Conservation (phyloP, 2,329 filamentous ascomycete genomes). For the Fusarium tupiense region DNA sequence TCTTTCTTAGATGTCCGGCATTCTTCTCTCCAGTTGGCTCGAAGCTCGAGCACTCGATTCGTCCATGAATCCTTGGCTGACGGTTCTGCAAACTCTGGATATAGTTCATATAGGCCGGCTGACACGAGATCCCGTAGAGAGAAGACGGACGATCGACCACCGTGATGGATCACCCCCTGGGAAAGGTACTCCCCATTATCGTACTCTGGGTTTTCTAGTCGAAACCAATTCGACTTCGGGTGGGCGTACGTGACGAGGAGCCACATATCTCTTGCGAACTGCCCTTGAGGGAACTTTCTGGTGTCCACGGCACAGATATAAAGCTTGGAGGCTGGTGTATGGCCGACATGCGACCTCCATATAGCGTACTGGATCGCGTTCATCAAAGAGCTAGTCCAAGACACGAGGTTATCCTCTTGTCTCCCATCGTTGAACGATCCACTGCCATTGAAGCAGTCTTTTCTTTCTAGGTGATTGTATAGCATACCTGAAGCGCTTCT, state of each 20-base stretch:
- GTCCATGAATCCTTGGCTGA: not conserved
- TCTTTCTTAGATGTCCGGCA: too few species aligned
- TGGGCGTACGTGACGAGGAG: rapidly evolving
- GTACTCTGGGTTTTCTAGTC: rapidly evolving
- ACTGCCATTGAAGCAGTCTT: rapidly evolving
- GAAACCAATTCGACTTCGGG: rapidly evolving
- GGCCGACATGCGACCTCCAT: not conserved
- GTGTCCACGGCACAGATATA: not conserved
- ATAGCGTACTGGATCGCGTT: not conserved
- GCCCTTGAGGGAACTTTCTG: not conserved
- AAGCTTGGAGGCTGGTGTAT: not conserved
- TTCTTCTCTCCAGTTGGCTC: not conserved
- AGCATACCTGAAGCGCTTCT: rapidly evolving
- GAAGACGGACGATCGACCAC: not conserved
- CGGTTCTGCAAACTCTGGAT: not conserved
- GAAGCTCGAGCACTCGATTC: not conserved
- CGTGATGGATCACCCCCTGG: not conserved
- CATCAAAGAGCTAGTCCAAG: not conserved
- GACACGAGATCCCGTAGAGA: not conserved
- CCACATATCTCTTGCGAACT: not conserved
- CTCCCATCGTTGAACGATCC: rapidly evolving
- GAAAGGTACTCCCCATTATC: not conserved
- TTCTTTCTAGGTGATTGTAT: rapidly evolving
- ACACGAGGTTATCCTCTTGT: not conserved
- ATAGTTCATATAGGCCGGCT: rapidly evolving